Base-by-base conservation (phyloP, 257 asterid genomes). In the Lycium ferocissimum region DNA sequence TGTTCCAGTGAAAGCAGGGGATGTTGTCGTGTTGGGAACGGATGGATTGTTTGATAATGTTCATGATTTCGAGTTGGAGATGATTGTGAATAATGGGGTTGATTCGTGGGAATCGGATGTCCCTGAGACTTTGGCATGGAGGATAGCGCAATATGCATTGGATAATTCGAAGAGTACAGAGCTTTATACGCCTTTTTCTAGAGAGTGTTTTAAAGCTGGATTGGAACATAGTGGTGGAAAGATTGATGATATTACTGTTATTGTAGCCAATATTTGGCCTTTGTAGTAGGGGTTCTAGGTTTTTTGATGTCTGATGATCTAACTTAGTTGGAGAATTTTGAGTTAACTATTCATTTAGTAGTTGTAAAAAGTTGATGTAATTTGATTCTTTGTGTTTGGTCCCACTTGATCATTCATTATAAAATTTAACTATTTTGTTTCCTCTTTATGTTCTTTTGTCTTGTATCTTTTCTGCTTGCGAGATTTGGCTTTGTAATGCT, bases 31-130 rank as follows among this genome's bases (percentile, higher is more conserved):
- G 1, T 88, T 83, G 4, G 96, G 86, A 17, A 91, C 93, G 0
- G 93, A 92, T 80, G 94, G 94, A 66, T 51, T 92, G 82, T 91
- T 89, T 0, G 96, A 91, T 10, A 91, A 91, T 40, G 3, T 90
- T 62, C 83, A 81, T 33, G 57, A 35, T 5, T 85, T 51, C 0
- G 92, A 90, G 33, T 85, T 91, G 3, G 90, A 40, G 83, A 33
- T 35, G 2, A 6, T 79, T 6, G 84, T 87, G 15, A 78, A 78
- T 1, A 3, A n/a, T 14, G 65, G 82, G 1, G 56, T 82, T 20
- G 57, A 6, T 17, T 66, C 76, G 58, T 11, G 45, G 79, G 65
- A 22, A 2, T n/a, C 20, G 2, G 81, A 43, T 35, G 84, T 22
- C 3, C 86, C 88, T 43, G 84, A 26, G 38, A 5, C 3, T 1